Evolutionary conservation across 164 flowering plant genomes (phyloP).

Genomic region (Vitis rotundifolia): DNA sequence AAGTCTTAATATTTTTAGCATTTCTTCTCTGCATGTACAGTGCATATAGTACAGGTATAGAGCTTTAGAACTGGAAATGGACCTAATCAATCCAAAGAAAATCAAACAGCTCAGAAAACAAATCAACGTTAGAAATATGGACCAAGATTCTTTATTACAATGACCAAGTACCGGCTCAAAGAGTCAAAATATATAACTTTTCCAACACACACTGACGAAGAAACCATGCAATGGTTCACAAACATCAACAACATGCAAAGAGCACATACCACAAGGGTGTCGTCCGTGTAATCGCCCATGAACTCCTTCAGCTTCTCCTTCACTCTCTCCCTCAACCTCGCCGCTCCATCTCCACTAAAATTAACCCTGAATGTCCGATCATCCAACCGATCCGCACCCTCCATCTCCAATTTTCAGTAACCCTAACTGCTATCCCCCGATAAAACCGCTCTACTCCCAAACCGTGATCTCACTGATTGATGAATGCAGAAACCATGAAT

Average conservation of each 20-base stretch:
- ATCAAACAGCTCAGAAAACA: too few relatives aligned
- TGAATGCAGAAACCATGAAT: too few relatives aligned
- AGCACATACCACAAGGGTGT: constrained; percentile 78
- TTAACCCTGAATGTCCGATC: constrained; percentile 57
- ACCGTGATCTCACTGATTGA: too few relatives aligned
- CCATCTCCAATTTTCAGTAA: constrained; percentile 28
- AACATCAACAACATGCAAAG: not conserved
- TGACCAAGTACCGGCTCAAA: not conserved
- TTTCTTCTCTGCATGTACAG: too few relatives aligned
- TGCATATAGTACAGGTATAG: too few relatives aligned
- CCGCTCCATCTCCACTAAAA: constrained; percentile 62
- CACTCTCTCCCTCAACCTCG: constrained; percentile 52
- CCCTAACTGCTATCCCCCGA: not conserved
- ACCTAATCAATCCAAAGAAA: too few relatives aligned
- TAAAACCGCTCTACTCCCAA: not conserved
- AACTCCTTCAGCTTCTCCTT: constrained; percentile 77
- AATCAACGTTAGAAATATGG: too few relatives aligned
- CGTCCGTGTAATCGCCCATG: constrained; percentile 94
- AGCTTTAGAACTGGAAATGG: too few relatives aligned
- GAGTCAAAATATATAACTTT: not conserved
- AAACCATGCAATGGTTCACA: not conserved
- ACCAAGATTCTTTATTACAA: not conserved
- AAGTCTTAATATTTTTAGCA: too few relatives aligned
- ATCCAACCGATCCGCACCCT: constrained; percentile 39
- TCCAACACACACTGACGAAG: not conserved